A percentile compares a stretch with the other conserved stretches of the same genome.
phyloP scores from a whole-genome alignment of 2,329 filamentous ascomycete species.

The Pseudogymnoascus sp. region DNA sequence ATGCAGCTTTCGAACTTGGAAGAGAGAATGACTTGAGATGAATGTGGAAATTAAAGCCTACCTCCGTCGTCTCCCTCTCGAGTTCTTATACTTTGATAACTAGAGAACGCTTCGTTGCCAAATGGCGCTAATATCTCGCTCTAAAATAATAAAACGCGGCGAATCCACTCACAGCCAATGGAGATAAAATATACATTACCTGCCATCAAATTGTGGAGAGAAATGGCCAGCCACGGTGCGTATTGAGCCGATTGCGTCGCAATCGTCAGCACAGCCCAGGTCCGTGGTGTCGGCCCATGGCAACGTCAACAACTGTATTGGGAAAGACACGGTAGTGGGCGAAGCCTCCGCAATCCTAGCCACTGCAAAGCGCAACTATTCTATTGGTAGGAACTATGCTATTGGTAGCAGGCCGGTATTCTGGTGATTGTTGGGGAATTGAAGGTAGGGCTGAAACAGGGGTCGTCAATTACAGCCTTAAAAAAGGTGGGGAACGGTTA shows the following conservation, averaged over 20 bases:
- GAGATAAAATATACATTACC: neutral
- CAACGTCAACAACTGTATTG: neutral
- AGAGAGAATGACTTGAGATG: neutral
- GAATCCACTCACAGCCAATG: neutral
- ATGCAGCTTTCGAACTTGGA: neutral
- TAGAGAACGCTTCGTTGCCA: neutral
- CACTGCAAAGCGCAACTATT: neutral
- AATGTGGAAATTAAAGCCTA: neutral
- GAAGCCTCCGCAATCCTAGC: neutral
- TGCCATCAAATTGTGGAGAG: neutral
- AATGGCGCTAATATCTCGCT: neutral
- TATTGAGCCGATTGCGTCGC: neutral
- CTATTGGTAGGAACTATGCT: neutral
- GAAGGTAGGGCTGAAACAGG: neutral
- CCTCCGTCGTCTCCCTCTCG: neutral
- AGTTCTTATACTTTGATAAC: neutral
- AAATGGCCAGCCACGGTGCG: neutral
- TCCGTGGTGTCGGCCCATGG: neutral
- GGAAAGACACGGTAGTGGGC: constrained; percentile 1
- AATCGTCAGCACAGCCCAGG: neutral
- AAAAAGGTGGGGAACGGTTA: neutral
- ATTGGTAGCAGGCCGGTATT: neutral
- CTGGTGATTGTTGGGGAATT: neutral
- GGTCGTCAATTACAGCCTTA: neutral
- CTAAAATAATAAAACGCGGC: neutral